Evolutionary conservation across 2,329 filamentous ascomycete genomes (phyloP).

Genomic region (Phialophora chinensis): DNA sequence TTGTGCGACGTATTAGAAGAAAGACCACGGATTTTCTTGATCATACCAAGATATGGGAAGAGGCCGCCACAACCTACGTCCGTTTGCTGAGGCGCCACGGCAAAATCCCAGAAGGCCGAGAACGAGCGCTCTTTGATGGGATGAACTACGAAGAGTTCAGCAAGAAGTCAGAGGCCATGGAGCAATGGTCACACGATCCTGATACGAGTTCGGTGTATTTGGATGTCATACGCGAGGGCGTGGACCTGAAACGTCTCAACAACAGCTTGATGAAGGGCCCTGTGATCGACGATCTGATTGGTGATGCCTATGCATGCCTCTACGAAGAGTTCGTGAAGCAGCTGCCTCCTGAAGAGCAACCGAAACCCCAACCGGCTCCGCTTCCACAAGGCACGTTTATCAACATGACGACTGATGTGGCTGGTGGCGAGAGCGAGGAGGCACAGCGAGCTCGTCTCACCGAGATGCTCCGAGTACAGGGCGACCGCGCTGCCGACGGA

Average conservation of each 20-base stretch:
- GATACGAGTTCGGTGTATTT: constrained; percentile 57
- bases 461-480: constrained; percentile 51
- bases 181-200: constrained; percentile 62
- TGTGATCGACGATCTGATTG: constrained; percentile 89
- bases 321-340: constrained; percentile 68
- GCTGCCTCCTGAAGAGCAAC: constrained; percentile 38
- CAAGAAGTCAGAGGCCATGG: constrained; percentile 63
- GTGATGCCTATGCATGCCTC: constrained; percentile 82
- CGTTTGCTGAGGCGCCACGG: constrained; percentile 64
- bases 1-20: constrained; percentile 79
- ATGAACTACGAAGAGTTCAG: constrained; percentile 71
- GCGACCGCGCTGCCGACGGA: constrained; percentile 35
- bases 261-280: constrained; percentile 83
- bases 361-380: constrained; percentile 21
- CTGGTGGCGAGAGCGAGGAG: constrained; percentile 50
- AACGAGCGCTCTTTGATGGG: constrained; percentile 68
- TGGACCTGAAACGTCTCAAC: constrained; percentile 80
- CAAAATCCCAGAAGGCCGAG: constrained; percentile 64
- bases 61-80: constrained; percentile 64
- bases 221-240: constrained; percentile 68
- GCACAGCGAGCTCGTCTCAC: constrained; percentile 56
- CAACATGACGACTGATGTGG: constrained; percentile 47
- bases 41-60: constrained; percentile 67
- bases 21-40: constrained; percentile 77
- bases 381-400: constrained; percentile 38